Conservation (phyloP, 768 basidiomycete genomes). For the Kwoniella dendrophila region DNA sequence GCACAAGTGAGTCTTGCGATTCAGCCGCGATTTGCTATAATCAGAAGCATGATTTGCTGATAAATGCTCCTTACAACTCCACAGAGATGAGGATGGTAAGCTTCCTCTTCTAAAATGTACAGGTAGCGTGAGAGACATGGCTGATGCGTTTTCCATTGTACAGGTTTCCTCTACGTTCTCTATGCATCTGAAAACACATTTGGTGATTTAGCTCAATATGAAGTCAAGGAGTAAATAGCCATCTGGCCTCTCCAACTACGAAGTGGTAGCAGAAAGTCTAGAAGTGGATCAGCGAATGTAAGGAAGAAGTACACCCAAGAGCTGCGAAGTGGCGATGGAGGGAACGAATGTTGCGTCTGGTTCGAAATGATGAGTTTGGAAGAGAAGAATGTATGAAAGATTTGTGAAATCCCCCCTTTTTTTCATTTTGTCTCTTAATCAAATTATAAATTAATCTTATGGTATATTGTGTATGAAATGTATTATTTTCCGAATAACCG, state of each 20-base stretch:
- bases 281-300: neutral
- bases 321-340: too few species aligned
- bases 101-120: neutral
- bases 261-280: neutral
- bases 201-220: constrained; percentile 58
- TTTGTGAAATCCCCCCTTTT: too few species aligned
- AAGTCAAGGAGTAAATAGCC: constrained; percentile 19
- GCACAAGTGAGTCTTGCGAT: constrained; percentile 80
- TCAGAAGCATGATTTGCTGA: neutral
- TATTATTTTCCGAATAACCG: constrained; percentile 5
- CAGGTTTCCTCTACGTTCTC: constrained; percentile 90
- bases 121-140: neutral
- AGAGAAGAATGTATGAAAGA: too few species aligned
- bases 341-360: too few species aligned
- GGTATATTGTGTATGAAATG: constrained; percentile 17
- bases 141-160: neutral
- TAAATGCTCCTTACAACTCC: neutral
- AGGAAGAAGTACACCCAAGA: neutral
- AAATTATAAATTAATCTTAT: neutral
- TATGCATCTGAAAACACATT: constrained; percentile 99
- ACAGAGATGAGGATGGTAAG: constrained; percentile 85
- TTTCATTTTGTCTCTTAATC: neutral
- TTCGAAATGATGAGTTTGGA: too few species aligned
- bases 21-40: neutral
- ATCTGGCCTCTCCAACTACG: too few species aligned